phyloP scores from a whole-genome alignment of 208 protist species.

The Trypanosoma lewisi region DNA sequence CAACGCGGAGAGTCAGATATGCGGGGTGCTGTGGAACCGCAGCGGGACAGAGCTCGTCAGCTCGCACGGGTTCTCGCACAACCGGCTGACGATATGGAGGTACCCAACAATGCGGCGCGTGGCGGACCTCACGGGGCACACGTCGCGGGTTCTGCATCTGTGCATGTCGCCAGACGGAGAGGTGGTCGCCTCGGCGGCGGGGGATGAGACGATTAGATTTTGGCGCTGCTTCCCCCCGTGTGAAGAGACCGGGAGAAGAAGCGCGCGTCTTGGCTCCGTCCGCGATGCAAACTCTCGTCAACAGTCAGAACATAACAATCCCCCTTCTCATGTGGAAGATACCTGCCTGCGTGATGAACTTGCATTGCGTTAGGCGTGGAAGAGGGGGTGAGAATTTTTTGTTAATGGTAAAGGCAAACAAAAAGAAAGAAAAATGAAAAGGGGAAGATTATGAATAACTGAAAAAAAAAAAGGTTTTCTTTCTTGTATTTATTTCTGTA shows the following conservation, averaged over 20 bases:
- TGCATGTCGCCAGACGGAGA: conserved; percentile 96
- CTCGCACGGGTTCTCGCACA: conserved; percentile 98
- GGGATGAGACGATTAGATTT: conserved; percentile 98
- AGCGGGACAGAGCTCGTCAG: conserved; percentile 96
- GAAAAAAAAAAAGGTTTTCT: background rate
- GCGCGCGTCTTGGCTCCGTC: background rate
- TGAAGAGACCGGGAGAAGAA: conserved; percentile 18
- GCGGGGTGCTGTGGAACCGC: conserved; percentile 94
- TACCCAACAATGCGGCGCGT: conserved; percentile 97
- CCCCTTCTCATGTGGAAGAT: conserved; percentile 1
- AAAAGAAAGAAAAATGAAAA: conserved; percentile 5
- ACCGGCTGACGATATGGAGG: conserved; percentile 99
- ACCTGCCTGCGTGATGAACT: conserved; percentile 25
- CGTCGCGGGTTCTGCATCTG: conserved; percentile 97
- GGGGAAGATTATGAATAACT: too few species aligned
- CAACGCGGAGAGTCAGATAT: conserved; percentile 97
- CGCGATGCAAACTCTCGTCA: conserved; percentile 22
- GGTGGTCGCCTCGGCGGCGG: conserved; percentile 96
- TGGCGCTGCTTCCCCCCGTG: conserved; percentile 82
- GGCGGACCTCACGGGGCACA: conserved; percentile 97
- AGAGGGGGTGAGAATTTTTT: background rate
- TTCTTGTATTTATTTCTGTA: background rate
- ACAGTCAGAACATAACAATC: background rate
- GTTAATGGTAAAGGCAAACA: background rate
- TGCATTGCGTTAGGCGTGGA: conserved; percentile 7